phyloP scores from a whole-genome alignment of 2,329 filamentous ascomycete genomes.

The Colletotrichum kahawae region DNA sequence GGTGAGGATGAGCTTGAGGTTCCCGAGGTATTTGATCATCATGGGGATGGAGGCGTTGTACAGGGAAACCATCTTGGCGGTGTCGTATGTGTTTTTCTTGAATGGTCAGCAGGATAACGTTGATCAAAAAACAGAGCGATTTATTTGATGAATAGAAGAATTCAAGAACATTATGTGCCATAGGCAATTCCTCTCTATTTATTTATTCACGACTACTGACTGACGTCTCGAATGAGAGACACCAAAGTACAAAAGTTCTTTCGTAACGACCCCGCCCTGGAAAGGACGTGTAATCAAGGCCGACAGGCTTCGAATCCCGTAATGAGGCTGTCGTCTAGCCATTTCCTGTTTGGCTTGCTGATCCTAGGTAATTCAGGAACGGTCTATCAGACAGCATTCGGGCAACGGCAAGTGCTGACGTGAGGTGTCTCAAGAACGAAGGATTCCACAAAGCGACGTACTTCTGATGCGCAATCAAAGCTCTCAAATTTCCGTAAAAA shows the following conservation, averaged over 20 bases:
- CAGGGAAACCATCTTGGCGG: constrained; percentile 12
- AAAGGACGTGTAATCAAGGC: neutral
- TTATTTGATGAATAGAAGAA: no score
- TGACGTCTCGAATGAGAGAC: neutral
- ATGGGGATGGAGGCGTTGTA: constrained; percentile 26
- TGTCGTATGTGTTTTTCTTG: no score
- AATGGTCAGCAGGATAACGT: no score
- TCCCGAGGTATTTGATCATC: constrained; percentile 31
- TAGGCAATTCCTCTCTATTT: neutral
- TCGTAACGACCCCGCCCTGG: neutral
- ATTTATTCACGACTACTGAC: neutral
- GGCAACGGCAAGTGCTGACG: neutral
- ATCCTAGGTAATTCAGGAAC: neutral
- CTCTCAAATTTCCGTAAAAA: neutral
- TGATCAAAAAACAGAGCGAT: no score
- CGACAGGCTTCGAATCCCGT: neutral
- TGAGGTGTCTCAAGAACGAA: neutral
- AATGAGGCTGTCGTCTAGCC: neutral
- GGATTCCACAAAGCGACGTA: neutral
- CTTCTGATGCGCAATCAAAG: neutral
- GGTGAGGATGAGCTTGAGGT: constrained; percentile 26
- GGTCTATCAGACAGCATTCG: neutral
- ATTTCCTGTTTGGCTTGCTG: neutral
- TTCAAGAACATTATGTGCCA: no score
- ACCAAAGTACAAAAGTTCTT: neutral